Evolutionary conservation across 139 green algal genomes (phyloP).

Genomic region (Chlamydomonas schloesseri): DNA sequence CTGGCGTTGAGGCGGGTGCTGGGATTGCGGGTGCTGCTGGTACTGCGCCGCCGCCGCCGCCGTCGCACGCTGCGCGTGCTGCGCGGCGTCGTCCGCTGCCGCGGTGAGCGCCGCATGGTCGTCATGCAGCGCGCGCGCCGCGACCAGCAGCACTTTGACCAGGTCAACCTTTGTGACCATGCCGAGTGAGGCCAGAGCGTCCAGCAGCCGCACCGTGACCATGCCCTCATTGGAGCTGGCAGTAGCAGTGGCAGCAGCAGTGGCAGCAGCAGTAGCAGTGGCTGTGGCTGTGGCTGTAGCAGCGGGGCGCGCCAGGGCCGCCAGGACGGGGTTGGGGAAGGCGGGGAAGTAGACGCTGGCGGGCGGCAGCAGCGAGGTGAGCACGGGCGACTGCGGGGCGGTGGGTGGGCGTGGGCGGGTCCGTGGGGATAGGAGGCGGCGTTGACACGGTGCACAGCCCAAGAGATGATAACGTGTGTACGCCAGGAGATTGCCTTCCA

Average conservation of each 20-base stretch:
- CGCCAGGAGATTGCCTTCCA: too few relatives aligned
- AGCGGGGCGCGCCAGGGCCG: not conserved
- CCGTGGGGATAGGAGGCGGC: too few relatives aligned
- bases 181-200: slow-evolving; percentile 63
- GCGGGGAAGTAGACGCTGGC: slow-evolving; percentile 61
- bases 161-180: slow-evolving; percentile 42
- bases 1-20: too few relatives aligned
- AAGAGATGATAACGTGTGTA: too few relatives aligned
- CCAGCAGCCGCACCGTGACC: slow-evolving; percentile 49
- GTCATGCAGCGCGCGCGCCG: slow-evolving; percentile 57
- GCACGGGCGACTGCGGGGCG: not conserved
- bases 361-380: slow-evolving; percentile 66
- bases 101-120: not conserved
- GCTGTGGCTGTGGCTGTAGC: not conserved
- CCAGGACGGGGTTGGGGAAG: slow-evolving; percentile 33
- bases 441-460: too few relatives aligned
- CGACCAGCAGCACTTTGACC: slow-evolving; percentile 60
- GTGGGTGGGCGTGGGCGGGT: too few relatives aligned
- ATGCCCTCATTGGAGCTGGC: not conserved
- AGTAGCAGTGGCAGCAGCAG: not conserved
- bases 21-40: too few relatives aligned
- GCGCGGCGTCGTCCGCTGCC: not conserved
- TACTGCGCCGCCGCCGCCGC: too few relatives aligned
- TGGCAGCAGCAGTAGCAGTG: not conserved
- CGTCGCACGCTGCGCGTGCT: not conserved